Evolutionary conservation across 2,329 filamentous ascomycete genomes (phyloP).

Genomic region (Aureobasidium subglaciale): DNA sequence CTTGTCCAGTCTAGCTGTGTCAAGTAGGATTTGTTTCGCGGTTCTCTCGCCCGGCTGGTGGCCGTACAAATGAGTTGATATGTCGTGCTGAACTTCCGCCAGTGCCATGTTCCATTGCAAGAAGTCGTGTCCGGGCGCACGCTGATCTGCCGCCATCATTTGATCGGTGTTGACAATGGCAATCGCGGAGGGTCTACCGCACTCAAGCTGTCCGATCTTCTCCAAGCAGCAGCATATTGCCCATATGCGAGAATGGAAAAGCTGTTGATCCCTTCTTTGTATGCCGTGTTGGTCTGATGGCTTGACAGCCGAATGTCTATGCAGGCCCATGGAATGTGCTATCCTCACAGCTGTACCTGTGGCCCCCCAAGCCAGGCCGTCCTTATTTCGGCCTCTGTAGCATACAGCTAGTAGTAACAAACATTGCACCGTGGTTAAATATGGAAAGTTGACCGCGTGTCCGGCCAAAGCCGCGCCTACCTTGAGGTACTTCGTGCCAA

Average conservation of each 20-base stretch:
- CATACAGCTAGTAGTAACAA: conserved; percentile 5
- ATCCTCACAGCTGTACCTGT: conserved; percentile 6
- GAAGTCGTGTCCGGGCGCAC: conserved; percentile 3
- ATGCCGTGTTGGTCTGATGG: conserved; percentile 9
- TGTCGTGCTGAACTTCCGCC: conserved; percentile 10
- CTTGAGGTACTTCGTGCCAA: not conserved
- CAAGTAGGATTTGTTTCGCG: not conserved
- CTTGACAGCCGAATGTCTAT: not conserved
- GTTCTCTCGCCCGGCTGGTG: conserved; percentile 13
- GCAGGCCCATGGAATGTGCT: conserved; percentile 11
- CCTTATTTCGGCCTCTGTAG: conserved; percentile 5
- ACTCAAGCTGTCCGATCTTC: conserved; percentile 6
- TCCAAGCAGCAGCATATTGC: conserved; percentile 8
- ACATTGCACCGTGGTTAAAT: conserved; percentile 4
- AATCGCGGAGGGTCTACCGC: conserved; percentile 9
- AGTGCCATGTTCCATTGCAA: conserved; percentile 10
- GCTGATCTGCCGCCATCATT: conserved; percentile 3
- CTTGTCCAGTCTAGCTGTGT: conserved; percentile 9
- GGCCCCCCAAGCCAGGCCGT: not conserved
- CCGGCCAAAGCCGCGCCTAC: not conserved
- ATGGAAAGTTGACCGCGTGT: conserved; percentile 11
- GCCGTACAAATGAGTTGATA: conserved; percentile 9
- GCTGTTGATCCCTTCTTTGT: not conserved
- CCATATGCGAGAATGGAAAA: conserved; percentile 10
- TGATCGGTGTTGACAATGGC: conserved; percentile 5